A percentile compares a stretch with the other conserved stretches of the same genome.
phyloP scores from a whole-genome alignment of 495 filamentous ascomycete genomes.

The Clohesyomyces aquaticus region DNA sequence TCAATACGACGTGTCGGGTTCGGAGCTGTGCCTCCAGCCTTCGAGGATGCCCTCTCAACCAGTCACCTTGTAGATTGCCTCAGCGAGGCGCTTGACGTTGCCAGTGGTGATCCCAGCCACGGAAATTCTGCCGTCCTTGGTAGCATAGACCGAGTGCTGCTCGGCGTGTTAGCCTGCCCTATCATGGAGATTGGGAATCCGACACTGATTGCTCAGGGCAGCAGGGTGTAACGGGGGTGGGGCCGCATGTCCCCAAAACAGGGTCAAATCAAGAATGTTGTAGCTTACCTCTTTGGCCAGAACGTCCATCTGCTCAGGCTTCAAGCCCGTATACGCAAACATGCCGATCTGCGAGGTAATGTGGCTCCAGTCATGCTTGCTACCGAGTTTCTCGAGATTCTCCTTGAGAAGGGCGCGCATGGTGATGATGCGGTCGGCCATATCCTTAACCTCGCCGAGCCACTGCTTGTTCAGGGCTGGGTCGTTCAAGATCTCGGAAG shows the following conservation, averaged over 20 bases:
- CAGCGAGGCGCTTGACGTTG: slow-evolving; percentile 91
- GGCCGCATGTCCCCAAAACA: neutral
- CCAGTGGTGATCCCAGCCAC: slow-evolving; percentile 92
- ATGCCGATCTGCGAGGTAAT: slow-evolving; percentile 98
- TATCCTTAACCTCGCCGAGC: slow-evolving; percentile 95
- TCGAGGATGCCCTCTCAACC: slow-evolving; percentile 52
- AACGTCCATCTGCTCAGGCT: slow-evolving; percentile 86
- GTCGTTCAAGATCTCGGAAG: slow-evolving; percentile 89
- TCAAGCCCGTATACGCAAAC: slow-evolving; percentile 97
- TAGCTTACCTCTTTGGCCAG: slow-evolving; percentile 78
- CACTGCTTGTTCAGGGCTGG: slow-evolving; percentile 86
- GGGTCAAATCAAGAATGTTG: neutral
- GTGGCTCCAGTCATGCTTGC: slow-evolving; percentile 96
- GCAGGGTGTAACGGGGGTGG: neutral
- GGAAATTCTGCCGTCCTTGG: slow-evolving; percentile 95
- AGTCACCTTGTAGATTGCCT: slow-evolving; percentile 93
- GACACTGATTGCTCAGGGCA: neutral
- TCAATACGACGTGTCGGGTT: neutral
- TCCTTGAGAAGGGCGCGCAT: slow-evolving; percentile 93
- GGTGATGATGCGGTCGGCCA: slow-evolving; percentile 98
- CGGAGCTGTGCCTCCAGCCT: neutral
- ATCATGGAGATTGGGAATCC: slow-evolving; percentile 9
- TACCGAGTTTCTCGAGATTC: slow-evolving; percentile 91
- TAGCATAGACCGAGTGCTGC: slow-evolving; percentile 94
- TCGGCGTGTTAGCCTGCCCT: slow-evolving; percentile 17